Base-by-base conservation (phyloP, 805 yeast species). In the Pichia cephalocereana region DNA sequence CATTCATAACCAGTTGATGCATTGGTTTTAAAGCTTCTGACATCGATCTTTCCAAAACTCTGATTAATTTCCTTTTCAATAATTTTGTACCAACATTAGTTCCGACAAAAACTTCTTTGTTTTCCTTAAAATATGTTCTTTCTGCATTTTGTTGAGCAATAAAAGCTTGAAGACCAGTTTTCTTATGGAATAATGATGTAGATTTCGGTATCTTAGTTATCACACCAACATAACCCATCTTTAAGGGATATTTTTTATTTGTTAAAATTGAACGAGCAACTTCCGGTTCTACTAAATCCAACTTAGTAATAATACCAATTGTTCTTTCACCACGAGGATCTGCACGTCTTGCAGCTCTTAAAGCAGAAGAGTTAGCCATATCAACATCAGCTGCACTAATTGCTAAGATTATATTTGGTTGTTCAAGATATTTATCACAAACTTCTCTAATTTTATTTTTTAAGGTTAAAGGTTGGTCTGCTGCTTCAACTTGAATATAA, bases 181-280 rank as follows among this genome's bases (percentile, higher is more conserved):
- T 70, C 52, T 83, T 70, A 49, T 76, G 64, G 64, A 82, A 82
- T 14, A 84, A 59, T 0, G 76, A 66, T 14, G 63, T 59, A 10
- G 57, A 47, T 42, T 48, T 51, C 60, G 69, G 96, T 0, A 86
- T 76, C 54, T 80, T 85, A 2, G 97, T 86, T 18, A 95, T 83
- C n/a, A 95, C 98, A 49, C 99, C 99, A 19, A 93, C 98, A 62
- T 93, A 93, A 0, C 99, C 99, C 96, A 93, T 86, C 57, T 77
- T 81, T 52, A 93, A 70, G 0, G 99, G 98, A 59, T 95, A 95
- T 58, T 82, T 86, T 54, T 75, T 80, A 65, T 91, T 91, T 30
- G 76, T 74, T 51, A 93, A 69, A 19, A 86, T 77, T 8, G 69
- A 71, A 44, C 78, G 75, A 0, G 96, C 99, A 15, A 72, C 65